Evolutionary conservation across 2,329 filamentous ascomycete genomes (phyloP), one percentile per base, ranked within the genome.

Genomic region (Ceratocystis diversiconidia): DNA sequence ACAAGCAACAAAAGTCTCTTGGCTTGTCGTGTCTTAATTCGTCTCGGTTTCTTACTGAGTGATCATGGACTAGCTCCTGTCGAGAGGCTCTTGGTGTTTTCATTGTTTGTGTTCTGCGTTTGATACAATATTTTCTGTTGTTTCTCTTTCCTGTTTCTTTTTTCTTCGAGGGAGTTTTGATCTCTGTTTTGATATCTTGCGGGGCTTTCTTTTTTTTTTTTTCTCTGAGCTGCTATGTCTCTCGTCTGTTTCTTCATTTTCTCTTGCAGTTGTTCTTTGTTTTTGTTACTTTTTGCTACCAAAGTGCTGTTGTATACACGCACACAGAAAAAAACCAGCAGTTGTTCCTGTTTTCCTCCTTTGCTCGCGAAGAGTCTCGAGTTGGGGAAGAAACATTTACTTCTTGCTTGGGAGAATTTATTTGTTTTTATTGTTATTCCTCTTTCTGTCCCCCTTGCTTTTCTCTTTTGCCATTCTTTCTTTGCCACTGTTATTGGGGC

Each of bases 71-170:
- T 12, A 4, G 12, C 36, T 41, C 10, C 3, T 3, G 36, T 41
- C 36, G 1, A 62, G 12, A 62, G 32, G n/a, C 8, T 41, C 32
- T 62, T 52, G 28, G 25, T 68, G 70, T 71, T 50, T 41, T 46
- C 57, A 19, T 36, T 60, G 5, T 60, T 17, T 36, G 17, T 41
- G 17, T 44, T 36, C 15, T 65, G 59, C 28, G 25, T 22, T 52
- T 55, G 65, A 65, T 65, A 69, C 57, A 64, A 60, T 65, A 32
- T 67, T 59, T 61, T 64, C 66, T 64, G 63, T 43, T 25, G 66
- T 61, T 55, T 61, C 50, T 44, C 32, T 70, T 74, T 70, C 66
- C 66, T 61, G 64, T 62, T 12, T 41, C 66, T 75, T 72, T 73
- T 65, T 52, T 52, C 41, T 32, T 62, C 30, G 22, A 36, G 52